These are phyloP conservation scores for Trichomonascaceae sp. DNA, from an alignment of 1,139 yeast species.

Conservation along the genomic window DNA sequence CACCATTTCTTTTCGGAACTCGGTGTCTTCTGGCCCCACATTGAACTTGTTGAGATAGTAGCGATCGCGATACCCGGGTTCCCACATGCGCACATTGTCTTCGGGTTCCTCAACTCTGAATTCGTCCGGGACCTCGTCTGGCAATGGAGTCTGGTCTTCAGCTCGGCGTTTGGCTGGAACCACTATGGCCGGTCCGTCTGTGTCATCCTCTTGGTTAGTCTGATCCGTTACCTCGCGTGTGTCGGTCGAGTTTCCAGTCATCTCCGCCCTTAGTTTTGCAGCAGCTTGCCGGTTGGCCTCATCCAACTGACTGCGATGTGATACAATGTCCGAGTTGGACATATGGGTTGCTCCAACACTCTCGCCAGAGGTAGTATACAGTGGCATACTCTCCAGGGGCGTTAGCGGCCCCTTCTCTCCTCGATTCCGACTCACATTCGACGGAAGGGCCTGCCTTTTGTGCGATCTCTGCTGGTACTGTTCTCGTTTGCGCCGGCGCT, in stretches of 20 bases:
- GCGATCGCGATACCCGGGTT: constrained; percentile 74
- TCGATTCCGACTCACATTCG: constrained; percentile 14
- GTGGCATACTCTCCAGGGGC: constrained; percentile 64
- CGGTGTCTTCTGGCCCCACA: constrained; percentile 42
- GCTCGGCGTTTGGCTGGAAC: constrained; percentile 11
- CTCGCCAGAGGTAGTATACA: constrained; percentile 60
- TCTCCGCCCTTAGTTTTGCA: constrained; percentile 39
- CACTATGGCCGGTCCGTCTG: no score
- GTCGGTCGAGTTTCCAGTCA: constrained; percentile 12
- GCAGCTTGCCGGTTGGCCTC: constrained; percentile 65
- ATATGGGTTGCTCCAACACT: constrained; percentile 54
- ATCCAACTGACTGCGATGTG: constrained; percentile 51
- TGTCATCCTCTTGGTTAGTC: constrained; percentile 12
- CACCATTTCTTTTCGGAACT: constrained; percentile 49
- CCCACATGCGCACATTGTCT: constrained; percentile 64
- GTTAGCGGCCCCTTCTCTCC: constrained; percentile 65
- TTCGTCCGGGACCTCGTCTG: constrained; percentile 13
- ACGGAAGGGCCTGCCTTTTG: constrained; percentile 8
- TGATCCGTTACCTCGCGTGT: constrained; percentile 8
- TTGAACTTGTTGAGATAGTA: constrained; percentile 72
- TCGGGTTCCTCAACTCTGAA: constrained; percentile 22
- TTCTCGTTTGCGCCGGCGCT: constrained; percentile 43
- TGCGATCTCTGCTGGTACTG: constrained; percentile 11
- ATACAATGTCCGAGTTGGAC: constrained; percentile 61
- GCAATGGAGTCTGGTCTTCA: constrained; percentile 4